Evolutionary conservation across 1,284 basidiomycete species (phyloP).

Genomic region (Vanrija sp.): DNA sequence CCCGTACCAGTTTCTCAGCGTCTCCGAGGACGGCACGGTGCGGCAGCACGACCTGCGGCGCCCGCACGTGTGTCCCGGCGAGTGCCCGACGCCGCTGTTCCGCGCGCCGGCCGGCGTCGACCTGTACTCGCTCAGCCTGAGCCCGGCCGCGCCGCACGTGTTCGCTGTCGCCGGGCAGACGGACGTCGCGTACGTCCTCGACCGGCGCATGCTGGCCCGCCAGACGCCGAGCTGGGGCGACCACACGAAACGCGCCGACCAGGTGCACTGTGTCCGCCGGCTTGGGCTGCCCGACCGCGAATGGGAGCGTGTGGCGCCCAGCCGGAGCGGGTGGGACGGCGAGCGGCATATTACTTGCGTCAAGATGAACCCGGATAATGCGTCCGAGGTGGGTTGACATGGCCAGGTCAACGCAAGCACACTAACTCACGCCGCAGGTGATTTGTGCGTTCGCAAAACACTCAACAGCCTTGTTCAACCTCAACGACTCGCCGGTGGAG

Average conservation of each 20-base stretch:
- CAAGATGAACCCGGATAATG: constrained; percentile 68
- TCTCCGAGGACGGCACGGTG: constrained; percentile 70
- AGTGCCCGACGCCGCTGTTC: constrained; percentile 45
- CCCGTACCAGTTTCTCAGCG: constrained; percentile 77
- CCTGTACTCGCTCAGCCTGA: constrained; percentile 52
- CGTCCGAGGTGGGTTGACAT: constrained; percentile 69
- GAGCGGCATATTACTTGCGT: constrained; percentile 71
- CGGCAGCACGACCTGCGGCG: constrained; percentile 81
- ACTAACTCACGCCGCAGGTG: constrained; percentile 37
- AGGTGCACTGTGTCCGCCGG: constrained; percentile 73
- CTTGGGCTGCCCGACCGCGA: constrained; percentile 60
- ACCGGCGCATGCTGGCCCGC: constrained; percentile 71
- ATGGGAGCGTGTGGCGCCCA: constrained; percentile 27
- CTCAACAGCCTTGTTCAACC: constrained; percentile 75
- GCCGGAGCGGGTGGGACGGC: constrained; percentile 32
- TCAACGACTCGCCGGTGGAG: constrained; percentile 57
- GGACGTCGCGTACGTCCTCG: constrained; percentile 76
- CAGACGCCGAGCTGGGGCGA: constrained; percentile 71
- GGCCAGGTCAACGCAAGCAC: too few relatives aligned
- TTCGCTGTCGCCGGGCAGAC: constrained; percentile 53
- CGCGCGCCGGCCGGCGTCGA: constrained; percentile 41
- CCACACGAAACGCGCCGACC: constrained; percentile 37
- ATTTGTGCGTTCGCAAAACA: constrained; percentile 66
- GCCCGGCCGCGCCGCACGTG: constrained; percentile 50
- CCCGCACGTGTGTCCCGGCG: constrained; percentile 40